A percentile compares a stretch with the other conserved stretches of the same genome.
Evolutionary conservation across 2,329 filamentous ascomycete species (phyloP).

Genomic region (Orbilia brochopaga): DNA sequence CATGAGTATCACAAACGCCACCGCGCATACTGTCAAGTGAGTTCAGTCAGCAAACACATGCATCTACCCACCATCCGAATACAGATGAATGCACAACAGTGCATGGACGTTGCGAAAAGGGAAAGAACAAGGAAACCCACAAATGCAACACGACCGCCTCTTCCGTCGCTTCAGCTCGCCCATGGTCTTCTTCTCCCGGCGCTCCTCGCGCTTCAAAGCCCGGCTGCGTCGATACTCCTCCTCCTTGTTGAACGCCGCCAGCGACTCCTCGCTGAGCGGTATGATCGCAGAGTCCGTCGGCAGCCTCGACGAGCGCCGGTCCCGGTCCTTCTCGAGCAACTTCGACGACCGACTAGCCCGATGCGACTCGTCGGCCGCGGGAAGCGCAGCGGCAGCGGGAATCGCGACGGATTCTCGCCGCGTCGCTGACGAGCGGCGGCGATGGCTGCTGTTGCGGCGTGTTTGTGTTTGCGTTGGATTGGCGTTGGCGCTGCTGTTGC

Average conservation of each 20-base stretch:
- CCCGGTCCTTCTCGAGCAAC: background rate
- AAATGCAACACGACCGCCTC: conserved; percentile 58
- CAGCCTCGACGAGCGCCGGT: conserved; percentile 13
- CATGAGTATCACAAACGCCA: conserved; percentile 58
- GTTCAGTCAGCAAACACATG: background rate
- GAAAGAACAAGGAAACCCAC: conserved; percentile 36
- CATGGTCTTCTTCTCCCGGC: conserved; percentile 30
- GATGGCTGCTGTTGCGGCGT: background rate
- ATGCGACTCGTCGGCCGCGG: conserved; percentile 11
- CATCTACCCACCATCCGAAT: background rate
- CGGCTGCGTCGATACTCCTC: conserved; percentile 33
- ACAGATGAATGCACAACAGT: conserved; percentile 14
- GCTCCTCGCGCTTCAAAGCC: conserved; percentile 33
- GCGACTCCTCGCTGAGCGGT: conserved; percentile 39
- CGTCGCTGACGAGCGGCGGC: background rate
- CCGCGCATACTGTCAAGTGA: conserved; percentile 55
- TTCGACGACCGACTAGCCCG: conserved; percentile 5
- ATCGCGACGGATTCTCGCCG: background rate
- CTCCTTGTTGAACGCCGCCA: conserved; percentile 47
- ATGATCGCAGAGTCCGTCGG: conserved; percentile 31
- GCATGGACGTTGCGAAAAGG: background rate
- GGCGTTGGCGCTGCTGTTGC: too few species aligned
- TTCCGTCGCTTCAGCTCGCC: conserved; percentile 56
- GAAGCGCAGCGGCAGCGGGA: background rate
- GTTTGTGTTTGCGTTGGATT: background rate